Base-by-base conservation (phyloP, 169 alveolate genomes). In the Babesia sp. region DNA sequence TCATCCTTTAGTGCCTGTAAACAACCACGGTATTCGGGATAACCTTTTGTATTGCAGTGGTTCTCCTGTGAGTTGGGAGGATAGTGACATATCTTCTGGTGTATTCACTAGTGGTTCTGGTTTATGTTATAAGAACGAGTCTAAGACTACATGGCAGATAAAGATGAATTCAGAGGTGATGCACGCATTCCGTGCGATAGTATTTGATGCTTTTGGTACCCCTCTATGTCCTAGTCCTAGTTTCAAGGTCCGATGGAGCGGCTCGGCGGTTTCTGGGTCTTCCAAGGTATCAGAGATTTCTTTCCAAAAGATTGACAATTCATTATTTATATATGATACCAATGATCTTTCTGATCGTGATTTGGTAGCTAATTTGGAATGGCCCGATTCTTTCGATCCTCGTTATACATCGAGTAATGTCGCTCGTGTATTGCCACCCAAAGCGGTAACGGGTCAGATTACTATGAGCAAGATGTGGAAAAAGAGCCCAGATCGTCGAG, bases 111-210 rank as follows among this genome's bases (percentile, higher is more conserved):
- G 55, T 34, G 74, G 63, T 5, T 45, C 74, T 0, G 39, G 29
- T 26, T 42, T 64, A 28, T 64, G 74, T 50, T 64, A 33, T 50
- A 64, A 64, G 50, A 37, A 64, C 37, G 74, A 64, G 5, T 20
- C 63, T 22, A 64, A 64, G 51, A 64, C 74, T 3, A 24, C 7
- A 24, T 69, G 79, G 79, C 68, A 69, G 22, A 34, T 69, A 5
- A 51, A 26, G 46, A 22, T 33, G 2, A 72, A 72, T 34, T 33
- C 51, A 0, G 39, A 59, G 8, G 2, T 14, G 7, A 39, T 20
- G 5, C 83, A 72, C 14, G 72, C 68, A 8, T 72, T 72, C 66
- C 64, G 68, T 29, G 83, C 83, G 14, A 51, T 72, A 5, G 72
- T 56, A 8, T 72, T 50, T 37, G 83, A 72, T 26, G 66, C 72